phyloP scores from a whole-genome alignment of 2,329 filamentous ascomycete species.

The Ophiostoma himal-ulmi region DNA sequence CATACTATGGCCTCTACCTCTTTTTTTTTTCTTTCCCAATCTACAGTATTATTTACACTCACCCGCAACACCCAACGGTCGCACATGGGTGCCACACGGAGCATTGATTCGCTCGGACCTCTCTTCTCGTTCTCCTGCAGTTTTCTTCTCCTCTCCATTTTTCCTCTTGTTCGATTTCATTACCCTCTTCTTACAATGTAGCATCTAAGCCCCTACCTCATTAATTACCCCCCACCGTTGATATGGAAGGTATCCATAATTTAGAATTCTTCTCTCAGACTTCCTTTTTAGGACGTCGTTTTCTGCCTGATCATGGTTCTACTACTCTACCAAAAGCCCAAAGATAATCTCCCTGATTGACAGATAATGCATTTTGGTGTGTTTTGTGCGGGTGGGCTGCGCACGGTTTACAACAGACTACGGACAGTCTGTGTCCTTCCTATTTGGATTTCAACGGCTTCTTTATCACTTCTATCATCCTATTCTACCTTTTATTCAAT shows the following conservation, averaged over 20 bases:
- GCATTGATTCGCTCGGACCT: not conserved
- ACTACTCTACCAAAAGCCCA: not conserved
- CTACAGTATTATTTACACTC: not conserved
- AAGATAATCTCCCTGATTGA: not conserved
- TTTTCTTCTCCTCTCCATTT: not conserved
- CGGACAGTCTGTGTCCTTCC: not conserved
- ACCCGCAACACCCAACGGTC: not conserved
- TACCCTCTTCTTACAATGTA: not conserved
- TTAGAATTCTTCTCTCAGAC: conserved; percentile 9
- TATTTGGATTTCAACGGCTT: not conserved
- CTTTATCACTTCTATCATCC: not conserved
- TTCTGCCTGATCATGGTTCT: not conserved
- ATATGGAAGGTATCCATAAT: not conserved
- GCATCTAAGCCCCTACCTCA: not conserved
- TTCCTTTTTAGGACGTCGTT: conserved; percentile 5
- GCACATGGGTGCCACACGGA: not conserved
- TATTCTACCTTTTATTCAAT: not conserved
- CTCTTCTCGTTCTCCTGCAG: not conserved
- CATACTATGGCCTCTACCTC: not conserved
- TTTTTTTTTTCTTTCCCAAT: too few relatives aligned
- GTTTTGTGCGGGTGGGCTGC: conserved; percentile 1
- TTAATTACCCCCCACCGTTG: not conserved
- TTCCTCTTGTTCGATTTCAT: not conserved
- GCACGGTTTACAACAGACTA: not conserved
- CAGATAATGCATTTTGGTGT: not conserved